Conservation (phyloP, 2,329 filamentous ascomycete genomes). For the Didymella arachidicola region DNA sequence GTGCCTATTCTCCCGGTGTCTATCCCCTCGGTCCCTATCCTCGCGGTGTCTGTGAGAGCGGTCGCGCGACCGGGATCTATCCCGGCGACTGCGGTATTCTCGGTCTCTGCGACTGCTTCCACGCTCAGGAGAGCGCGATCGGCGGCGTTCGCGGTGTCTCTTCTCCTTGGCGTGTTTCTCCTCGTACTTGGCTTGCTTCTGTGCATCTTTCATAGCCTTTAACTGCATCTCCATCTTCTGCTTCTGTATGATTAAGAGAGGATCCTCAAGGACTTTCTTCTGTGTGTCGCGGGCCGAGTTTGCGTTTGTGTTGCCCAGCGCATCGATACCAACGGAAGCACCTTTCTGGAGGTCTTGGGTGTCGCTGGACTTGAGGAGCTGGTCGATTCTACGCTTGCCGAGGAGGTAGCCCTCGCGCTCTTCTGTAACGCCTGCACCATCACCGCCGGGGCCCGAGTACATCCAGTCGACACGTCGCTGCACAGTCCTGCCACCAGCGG, state of each 20-base stretch:
- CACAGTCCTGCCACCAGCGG: constrained; percentile 81
- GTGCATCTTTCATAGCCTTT: constrained; percentile 67
- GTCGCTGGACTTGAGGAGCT: constrained; percentile 76
- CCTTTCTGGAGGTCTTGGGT: constrained; percentile 78
- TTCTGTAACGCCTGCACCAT: constrained; percentile 71
- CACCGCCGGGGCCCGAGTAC: constrained; percentile 86
- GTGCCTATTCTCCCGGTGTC: too few relatives aligned
- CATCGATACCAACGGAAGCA: constrained; percentile 51
- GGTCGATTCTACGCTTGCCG: constrained; percentile 91
- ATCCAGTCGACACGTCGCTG: constrained; percentile 95
- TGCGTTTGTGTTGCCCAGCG: constrained; percentile 66
- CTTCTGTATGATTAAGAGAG: constrained; percentile 89
- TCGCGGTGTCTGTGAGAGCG: not conserved
- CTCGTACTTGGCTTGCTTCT: constrained; percentile 49
- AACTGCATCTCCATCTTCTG: constrained; percentile 72
- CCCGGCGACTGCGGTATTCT: not conserved
- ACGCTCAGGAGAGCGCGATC: not conserved
- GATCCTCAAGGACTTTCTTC: constrained; percentile 87
- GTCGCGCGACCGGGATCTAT: not conserved
- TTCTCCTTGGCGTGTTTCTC: constrained; percentile 47
- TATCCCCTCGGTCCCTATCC: not conserved
- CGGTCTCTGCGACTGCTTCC: not conserved
- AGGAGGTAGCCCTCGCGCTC: constrained; percentile 94
- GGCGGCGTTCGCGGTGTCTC: constrained; percentile 28
- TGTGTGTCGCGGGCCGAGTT: constrained; percentile 82